Base-by-base conservation (phyloP, 768 basidiomycete genomes). In the Lyophyllum semitale region DNA sequence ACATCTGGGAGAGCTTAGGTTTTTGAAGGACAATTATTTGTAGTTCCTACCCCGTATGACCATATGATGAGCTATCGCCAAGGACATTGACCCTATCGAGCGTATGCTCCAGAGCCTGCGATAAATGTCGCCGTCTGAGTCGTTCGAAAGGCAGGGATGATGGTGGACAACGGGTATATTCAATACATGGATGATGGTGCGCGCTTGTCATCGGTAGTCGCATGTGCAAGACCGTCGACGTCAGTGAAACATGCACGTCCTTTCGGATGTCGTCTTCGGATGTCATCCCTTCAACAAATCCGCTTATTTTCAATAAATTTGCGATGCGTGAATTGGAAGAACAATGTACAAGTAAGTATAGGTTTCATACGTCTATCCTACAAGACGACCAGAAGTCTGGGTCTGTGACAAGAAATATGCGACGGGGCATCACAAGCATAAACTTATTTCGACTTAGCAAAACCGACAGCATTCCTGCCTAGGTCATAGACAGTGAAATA, bases 401-500 rank as follows among this genome's bases (percentile, higher is more conserved):
- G 37, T 42, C 37, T 38, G 33, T 48, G 33, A 48, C 46, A 17
- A 44, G 33, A 12, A 37, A 35, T 59, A 56, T 33, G 33, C 32
- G 27, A 51, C 47, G 46, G 35, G 33, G 32, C 43, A 51, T 4
- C n/a, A 29, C 1, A 29, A 45, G n/a, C 8, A 23, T 3, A 23
- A 20, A n/a, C 27, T 68, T 60, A 77, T 18, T 66, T 61, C 8
- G 75, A 67, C 27, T 64, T 55, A 9, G 93, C 94, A 62, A 95
- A 94, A 40, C 93, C 94, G 58, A 96, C 89, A 37, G 93, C 93
- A 69, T 93, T 62, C 59, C 73, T 77, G 30, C 79, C 87, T 23
- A 89, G 79, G 64, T 94, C 91, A 63, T 93, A 94, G n/a, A 94
- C 89, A n/a, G 91, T 92, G 73, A 80, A 91, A 71, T 88, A 94